Evolutionary conservation across 2,329 filamentous ascomycete genomes (phyloP), one percentile per base, ranked within the genome.

Genomic region (Albophoma yamanashiensis): DNA sequence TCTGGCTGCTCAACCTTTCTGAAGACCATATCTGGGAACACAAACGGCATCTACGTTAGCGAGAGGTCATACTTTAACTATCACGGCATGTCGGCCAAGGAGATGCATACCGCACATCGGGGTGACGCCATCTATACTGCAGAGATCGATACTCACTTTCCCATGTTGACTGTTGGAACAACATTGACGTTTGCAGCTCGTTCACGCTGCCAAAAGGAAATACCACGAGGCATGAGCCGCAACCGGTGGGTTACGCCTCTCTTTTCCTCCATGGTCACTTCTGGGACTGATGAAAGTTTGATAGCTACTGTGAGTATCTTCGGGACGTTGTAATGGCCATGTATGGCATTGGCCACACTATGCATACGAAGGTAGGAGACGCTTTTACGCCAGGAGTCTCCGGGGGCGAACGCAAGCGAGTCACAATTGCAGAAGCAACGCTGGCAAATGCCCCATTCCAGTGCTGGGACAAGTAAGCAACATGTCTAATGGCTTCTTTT

Each of bases 81-180:
- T 27, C 31, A 55, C 3, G 59, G 59, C 20, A 42, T 53, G 4
- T 50, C 38, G 27, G 20, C 36, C 3, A 25, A 45, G 11, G 43
- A 45, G 6, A 45, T 45, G 43, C 43, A 45, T 45, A 25, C n/a
- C 3, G 2, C 14, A 20, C 76, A 64, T 63, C 79, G 65, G 64
- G 70, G 43, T 60, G 88, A 92, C 73, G 87, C 87, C 60, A 90
- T 91, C 69, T 91, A 91, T 73, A 89, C 87, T 0, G 87, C 87
- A 58, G 88, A 91, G 72, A 85, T 88, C 40, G 89, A 92, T 68
- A 84, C 87, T 3, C 87, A 90, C 73, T 89, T 90, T 66, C 86
- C 87, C 4, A 81, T 84, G 74, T 74, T 91, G 66, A 85, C 82
- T 4, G 87, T 91, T 22, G 87, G 86, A 59, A 84, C 91, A 65